phyloP scores from a whole-genome alignment of 306 rosid genomes.

The Clitoria ternatea region DNA sequence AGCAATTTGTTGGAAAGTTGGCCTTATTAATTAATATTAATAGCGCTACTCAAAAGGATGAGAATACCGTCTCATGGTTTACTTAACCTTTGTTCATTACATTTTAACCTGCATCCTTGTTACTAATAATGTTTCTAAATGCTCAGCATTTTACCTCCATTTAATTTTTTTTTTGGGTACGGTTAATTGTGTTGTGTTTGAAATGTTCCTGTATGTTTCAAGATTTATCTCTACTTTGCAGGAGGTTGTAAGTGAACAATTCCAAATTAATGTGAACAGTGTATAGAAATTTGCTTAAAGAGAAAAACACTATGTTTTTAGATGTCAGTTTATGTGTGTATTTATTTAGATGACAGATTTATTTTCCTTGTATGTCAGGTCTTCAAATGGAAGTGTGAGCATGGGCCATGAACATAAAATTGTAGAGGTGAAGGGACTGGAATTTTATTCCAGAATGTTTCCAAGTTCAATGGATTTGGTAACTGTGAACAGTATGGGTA shows the following conservation, averaged over 20 bases:
- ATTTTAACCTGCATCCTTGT: slow-evolving; percentile 3
- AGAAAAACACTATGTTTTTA: background rate
- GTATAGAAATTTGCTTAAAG: slow-evolving; percentile 18
- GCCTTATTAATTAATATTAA: background rate
- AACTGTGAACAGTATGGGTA: slow-evolving; percentile 35
- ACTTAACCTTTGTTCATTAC: background rate
- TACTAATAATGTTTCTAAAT: slow-evolving; percentile 2
- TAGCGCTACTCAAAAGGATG: background rate
- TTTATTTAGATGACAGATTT: slow-evolving; percentile 19
- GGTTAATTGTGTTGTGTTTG: background rate
- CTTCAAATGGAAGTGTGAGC: slow-evolving; percentile 51
- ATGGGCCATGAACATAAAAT: slow-evolving; percentile 64
- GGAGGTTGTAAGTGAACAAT: slow-evolving; percentile 14
- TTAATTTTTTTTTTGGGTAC: background rate
- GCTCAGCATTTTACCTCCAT: background rate
- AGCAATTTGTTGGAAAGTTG: slow-evolving; percentile 10
- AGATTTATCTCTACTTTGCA: background rate
- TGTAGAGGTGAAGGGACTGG: slow-evolving; percentile 71
- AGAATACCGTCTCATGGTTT: background rate
- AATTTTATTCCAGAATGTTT: slow-evolving; percentile 64
- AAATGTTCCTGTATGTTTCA: slow-evolving; percentile 13
- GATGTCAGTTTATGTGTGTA: slow-evolving; percentile 7
- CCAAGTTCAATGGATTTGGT: slow-evolving; percentile 40
- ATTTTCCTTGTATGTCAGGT: slow-evolving; percentile 42
- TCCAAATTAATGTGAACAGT: slow-evolving; percentile 1